A percentile compares a stretch with the other conserved stretches of the same genome.
phyloP scores from a whole-genome alignment of 2,329 filamentous ascomycete species.

The Trichoderma asperellum region DNA sequence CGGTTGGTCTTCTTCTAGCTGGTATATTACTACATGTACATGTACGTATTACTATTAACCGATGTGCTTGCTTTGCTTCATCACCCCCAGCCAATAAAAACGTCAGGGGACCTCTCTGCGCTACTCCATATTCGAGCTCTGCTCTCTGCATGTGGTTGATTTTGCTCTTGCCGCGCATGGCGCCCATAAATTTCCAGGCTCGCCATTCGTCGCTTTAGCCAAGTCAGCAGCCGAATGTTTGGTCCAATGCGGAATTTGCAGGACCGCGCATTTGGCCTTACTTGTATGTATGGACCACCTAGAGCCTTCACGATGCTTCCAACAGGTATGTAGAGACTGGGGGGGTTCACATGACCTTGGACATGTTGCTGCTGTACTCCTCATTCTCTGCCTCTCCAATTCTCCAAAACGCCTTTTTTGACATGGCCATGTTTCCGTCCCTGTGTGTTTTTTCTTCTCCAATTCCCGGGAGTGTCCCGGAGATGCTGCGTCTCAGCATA shows the following conservation, averaged over 20 bases:
- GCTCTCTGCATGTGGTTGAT: background rate
- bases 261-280: background rate
- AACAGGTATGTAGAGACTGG: background rate
- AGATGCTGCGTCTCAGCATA: background rate
- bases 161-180: slow-evolving; percentile 19
- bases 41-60: background rate
- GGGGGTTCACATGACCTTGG: background rate
- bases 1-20: too few species aligned
- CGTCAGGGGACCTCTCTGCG: background rate
- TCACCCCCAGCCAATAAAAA: background rate
- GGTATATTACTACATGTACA: background rate
- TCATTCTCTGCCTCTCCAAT: background rate
- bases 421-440: background rate
- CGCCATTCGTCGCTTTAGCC: background rate
- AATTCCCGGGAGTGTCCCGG: background rate
- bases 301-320: background rate
- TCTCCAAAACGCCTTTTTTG: background rate
- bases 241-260: background rate
- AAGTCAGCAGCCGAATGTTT: background rate
- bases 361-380: background rate
- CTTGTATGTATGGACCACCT: background rate
- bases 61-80: background rate
- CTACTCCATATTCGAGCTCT: background rate
- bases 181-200: slow-evolving; percentile 12
- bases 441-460: background rate